Percentiles rank a stretch among this genome's conserved stretches.
phyloP scores from a whole-genome alignment of 23 red algal genomes.

The Gracilaria caudata region DNA sequence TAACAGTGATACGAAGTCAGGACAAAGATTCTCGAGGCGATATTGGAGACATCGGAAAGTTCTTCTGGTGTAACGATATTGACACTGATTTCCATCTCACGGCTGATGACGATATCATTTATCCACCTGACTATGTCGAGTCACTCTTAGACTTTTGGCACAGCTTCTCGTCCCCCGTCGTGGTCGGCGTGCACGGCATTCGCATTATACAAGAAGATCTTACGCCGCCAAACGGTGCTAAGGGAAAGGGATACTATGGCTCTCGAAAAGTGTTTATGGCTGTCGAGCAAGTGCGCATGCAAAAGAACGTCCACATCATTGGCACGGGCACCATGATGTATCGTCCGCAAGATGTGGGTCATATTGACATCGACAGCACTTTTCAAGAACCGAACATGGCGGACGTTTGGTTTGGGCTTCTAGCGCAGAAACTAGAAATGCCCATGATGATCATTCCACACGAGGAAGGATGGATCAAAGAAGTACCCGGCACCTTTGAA shows the following conservation, averaged over 20 bases:
- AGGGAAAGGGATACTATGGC: conserved; percentile 73
- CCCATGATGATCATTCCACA: conserved; percentile 79
- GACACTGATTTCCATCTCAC: conserved; percentile 76
- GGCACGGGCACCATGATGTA: conserved; percentile 82
- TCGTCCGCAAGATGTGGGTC: conserved; percentile 37
- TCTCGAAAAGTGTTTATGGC: conserved; percentile 80
- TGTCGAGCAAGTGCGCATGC: conserved; percentile 25
- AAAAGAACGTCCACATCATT: conserved; percentile 73
- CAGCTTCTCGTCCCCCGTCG: conserved; percentile 15
- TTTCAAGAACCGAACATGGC: conserved; percentile 85
- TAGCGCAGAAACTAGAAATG: conserved; percentile 42
- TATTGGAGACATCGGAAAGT: conserved; percentile 86
- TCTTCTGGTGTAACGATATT: conserved; percentile 62
- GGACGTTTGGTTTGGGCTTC: conserved; percentile 81
- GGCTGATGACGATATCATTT: conserved; percentile 85
- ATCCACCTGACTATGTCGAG: conserved; percentile 70
- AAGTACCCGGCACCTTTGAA: conserved; percentile 80
- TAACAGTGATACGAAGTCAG: conserved; percentile 37
- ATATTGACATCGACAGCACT: conserved; percentile 32
- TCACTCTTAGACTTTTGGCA: conserved; percentile 23
- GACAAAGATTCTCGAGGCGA: conserved; percentile 37
- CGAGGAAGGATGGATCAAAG: conserved; percentile 69
- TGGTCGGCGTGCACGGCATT: conserved; percentile 80
- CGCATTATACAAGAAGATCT: conserved; percentile 51
- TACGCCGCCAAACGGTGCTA: neutral